phyloP scores from a whole-genome alignment of 345 rosid genomes.

The Eucalyptus erythrocorys region DNA sequence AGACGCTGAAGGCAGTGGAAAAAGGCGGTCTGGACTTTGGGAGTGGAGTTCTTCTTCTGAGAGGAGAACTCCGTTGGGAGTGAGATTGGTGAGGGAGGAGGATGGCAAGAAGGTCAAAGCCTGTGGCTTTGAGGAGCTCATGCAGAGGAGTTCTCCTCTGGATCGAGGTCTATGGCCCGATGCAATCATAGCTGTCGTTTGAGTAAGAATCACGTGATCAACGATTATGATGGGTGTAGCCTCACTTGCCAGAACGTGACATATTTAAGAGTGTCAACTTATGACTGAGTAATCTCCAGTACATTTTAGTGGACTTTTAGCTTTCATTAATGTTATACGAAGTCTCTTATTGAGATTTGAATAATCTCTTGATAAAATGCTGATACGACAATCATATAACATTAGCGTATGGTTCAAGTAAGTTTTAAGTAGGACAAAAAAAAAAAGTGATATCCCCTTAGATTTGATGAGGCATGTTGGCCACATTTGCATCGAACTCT shows the following conservation, averaged over 20 bases:
- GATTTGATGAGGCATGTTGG: too few relatives aligned
- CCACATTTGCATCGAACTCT: background rate
- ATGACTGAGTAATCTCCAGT: background rate
- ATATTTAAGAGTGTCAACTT: background rate
- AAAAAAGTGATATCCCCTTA: too few relatives aligned
- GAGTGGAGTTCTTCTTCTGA: too few relatives aligned
- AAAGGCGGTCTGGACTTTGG: too few relatives aligned
- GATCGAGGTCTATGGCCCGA: too few relatives aligned
- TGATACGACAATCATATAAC: fast-evolving
- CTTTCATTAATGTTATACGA: too few relatives aligned
- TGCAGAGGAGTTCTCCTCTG: too few relatives aligned
- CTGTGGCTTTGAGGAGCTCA: background rate
- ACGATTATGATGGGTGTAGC: background rate
- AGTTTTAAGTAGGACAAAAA: too few relatives aligned
- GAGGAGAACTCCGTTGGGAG: background rate
- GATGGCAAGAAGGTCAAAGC: background rate
- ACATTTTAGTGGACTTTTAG: background rate
- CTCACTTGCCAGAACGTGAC: background rate
- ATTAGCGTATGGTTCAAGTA: too few relatives aligned
- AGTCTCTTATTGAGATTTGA: background rate
- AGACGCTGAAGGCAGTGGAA: too few relatives aligned
- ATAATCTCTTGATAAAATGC: too few relatives aligned
- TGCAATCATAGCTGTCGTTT: background rate
- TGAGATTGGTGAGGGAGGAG: background rate
- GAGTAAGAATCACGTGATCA: background rate